phyloP scores from a whole-genome alignment of 495 filamentous ascomycete genomes.

The Trichoderma parareesei region DNA sequence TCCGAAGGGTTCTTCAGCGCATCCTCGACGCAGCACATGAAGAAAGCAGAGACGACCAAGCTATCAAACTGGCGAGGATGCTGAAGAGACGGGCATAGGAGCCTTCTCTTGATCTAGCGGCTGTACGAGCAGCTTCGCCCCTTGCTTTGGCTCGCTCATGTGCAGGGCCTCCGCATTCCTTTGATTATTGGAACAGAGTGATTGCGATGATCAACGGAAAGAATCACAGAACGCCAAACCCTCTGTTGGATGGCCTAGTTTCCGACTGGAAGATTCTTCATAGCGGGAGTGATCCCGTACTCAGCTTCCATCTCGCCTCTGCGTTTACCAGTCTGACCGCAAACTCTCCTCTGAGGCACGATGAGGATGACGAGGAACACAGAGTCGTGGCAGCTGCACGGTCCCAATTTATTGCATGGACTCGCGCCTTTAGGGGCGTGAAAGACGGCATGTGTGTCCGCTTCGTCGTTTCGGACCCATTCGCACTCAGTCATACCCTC shows the following conservation, averaged over 20 bases:
- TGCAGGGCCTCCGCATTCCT: conserved; percentile 21
- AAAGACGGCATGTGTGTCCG: conserved; percentile 29
- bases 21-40: not conserved
- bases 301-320: conserved; percentile 36
- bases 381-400: conserved; percentile 17
- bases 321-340: conserved; percentile 20
- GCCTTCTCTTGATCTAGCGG: conserved; percentile 14
- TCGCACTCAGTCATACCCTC: conserved; percentile 39
- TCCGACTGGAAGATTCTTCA: conserved; percentile 20
- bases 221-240: conserved; percentile 23
- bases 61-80: not conserved
- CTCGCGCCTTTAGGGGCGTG: conserved; percentile 21
- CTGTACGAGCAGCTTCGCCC: conserved; percentile 24
- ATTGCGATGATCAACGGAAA: conserved; percentile 11
- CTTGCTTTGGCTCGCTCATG: conserved; percentile 12
- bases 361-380: not conserved
- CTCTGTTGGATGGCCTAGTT: conserved; percentile 22
- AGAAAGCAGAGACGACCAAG: not conserved
- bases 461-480: conserved; percentile 34
- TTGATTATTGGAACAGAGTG: conserved; percentile 30
- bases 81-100: not conserved
- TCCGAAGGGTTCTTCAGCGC: conserved; percentile 27
- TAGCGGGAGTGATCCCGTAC: conserved; percentile 35
- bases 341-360: conserved; percentile 11
- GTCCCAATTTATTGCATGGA: conserved; percentile 28